Evolutionary conservation across 352 stramenopile genomes (phyloP).

Genomic region (Thalassiosira mediterranea): DNA sequence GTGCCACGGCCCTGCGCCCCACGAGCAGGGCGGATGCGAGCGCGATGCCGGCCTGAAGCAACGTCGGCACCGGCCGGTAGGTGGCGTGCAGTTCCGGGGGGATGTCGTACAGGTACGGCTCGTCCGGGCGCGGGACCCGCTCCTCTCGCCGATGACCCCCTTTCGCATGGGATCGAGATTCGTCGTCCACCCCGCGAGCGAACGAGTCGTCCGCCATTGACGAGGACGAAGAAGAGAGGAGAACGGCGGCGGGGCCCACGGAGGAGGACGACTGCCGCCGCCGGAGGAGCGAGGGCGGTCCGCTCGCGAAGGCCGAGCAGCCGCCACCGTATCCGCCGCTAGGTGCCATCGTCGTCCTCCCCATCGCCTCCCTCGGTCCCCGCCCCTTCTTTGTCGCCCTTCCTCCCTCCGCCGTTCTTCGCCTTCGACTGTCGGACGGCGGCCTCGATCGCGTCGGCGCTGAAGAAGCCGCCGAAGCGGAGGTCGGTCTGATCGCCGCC

Average conservation of each 20-base stretch:
- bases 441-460: constrained; percentile 64
- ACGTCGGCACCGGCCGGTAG: constrained; percentile 54
- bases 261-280: not conserved
- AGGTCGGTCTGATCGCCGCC: constrained; percentile 50
- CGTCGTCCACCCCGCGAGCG: not conserved
- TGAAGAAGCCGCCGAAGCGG: constrained; percentile 78
- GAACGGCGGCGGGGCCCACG: not conserved
- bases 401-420: not conserved
- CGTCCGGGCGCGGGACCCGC: constrained; percentile 31
- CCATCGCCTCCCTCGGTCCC: constrained; percentile 10
- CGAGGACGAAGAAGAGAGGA: constrained; percentile 12
- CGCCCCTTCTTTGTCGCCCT: constrained; percentile 16
- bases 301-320: not conserved
- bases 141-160: not conserved
- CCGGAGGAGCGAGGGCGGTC: constrained; percentile 1
- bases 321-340: constrained; percentile 37
- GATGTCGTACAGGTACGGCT: constrained; percentile 68
- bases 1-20: not conserved
- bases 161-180: not conserved
- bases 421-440: constrained; percentile 52
- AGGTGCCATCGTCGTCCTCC: constrained; percentile 73
- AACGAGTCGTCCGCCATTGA: constrained; percentile 9
- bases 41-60: constrained; percentile 27
- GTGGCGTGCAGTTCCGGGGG: constrained; percentile 43
- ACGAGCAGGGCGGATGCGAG: constrained; percentile 14